Evolutionary conservation across 805 yeast genomes (phyloP), one percentile per base, ranked within the genome.

Genomic region (Metschnikowia cubensis): DNA sequence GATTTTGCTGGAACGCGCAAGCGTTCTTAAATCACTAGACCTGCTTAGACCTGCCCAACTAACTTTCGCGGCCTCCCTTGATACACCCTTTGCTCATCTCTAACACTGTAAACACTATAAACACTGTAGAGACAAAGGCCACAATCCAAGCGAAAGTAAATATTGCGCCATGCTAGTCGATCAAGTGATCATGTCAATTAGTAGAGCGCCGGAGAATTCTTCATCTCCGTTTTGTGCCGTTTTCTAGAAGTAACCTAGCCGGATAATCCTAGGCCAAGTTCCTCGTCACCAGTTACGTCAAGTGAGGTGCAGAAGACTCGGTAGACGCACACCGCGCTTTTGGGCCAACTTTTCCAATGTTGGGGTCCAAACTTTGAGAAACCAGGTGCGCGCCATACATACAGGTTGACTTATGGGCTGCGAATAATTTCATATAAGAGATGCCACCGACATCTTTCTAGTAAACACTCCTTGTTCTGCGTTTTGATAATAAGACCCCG

Each of bases 311-410:
- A 55, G 59, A 45, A 45, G 53, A 32, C 18, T 37, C 25, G 48
- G 55, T 49, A 41, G 46, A 45, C 48, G 36, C 57, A 50, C 58
- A 47, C 56, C 49, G 40, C 44, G 42, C 49, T 50, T 55, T 54
- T 55, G 57, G 59, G 59, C 58, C 59, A 54, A 55, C 52, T 54
- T 55, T 55, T 48, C 10, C 53, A 55, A 45, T 54, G 57, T 55
- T 54, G 59, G 59, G 58, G 54, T 50, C 52, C 42, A 49, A 49
- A 42, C 37, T 31, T 49, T 49, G 52, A 49, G 47, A 42, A 38
- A 22, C 36, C 52, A 29, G 35, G 42, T 18, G 17, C 50, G 50
- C 41, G 49, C 52, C 44, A 38, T 25, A 31, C 25, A 29, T 25
- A 20, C 47, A 45, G 43, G 48, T 38, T 46, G 50, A 51, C 45